Evolutionary conservation across 495 filamentous ascomycete species (phyloP).

Genomic region (Podospora didyma): DNA sequence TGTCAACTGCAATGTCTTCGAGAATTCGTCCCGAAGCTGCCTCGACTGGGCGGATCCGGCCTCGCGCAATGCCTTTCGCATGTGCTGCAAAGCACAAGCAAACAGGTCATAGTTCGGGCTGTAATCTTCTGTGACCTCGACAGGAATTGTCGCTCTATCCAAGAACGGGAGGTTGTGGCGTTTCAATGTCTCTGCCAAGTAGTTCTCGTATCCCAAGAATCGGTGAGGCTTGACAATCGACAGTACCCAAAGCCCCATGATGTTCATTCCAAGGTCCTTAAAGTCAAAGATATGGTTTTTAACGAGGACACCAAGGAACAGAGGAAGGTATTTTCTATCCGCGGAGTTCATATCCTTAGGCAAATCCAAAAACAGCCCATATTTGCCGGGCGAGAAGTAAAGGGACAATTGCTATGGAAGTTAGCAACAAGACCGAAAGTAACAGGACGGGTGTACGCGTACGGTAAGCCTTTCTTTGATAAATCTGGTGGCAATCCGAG

Average conservation of each 20-base stretch:
- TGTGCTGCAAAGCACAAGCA: conserved; percentile 31
- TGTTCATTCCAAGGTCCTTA: conserved; percentile 31
- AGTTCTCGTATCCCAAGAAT: conserved; percentile 38
- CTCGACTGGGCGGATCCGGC: conserved; percentile 14
- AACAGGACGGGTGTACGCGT: conserved; percentile 3
- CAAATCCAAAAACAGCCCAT: conserved; percentile 32
- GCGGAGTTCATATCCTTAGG: conserved; percentile 24
- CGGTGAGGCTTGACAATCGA: conserved; percentile 36
- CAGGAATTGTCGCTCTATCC: conserved; percentile 22
- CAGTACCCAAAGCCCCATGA: conserved; percentile 35
- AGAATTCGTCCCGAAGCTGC: conserved; percentile 31
- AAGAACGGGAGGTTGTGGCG: conserved; percentile 30
- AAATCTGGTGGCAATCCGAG: conserved; percentile 37
- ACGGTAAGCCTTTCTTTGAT: conserved; percentile 35
- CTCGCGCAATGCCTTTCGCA: conserved; percentile 37
- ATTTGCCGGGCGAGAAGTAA: conserved; percentile 36
- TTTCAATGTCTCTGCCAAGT: conserved; percentile 35
- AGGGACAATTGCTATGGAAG: conserved; percentile 27
- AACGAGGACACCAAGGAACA: conserved; percentile 38
- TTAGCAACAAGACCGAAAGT: conserved; percentile 12
- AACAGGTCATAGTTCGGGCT: conserved; percentile 37
- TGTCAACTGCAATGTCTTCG: conserved; percentile 28
- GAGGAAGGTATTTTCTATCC: conserved; percentile 33
- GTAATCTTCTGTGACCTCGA: conserved; percentile 32
- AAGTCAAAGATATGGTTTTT: conserved; percentile 37